Evolutionary conservation across 176 grass and related monocot genomes (phyloP), one percentile per base, ranked within the genome.

Genomic region (Triticum urartu): DNA sequence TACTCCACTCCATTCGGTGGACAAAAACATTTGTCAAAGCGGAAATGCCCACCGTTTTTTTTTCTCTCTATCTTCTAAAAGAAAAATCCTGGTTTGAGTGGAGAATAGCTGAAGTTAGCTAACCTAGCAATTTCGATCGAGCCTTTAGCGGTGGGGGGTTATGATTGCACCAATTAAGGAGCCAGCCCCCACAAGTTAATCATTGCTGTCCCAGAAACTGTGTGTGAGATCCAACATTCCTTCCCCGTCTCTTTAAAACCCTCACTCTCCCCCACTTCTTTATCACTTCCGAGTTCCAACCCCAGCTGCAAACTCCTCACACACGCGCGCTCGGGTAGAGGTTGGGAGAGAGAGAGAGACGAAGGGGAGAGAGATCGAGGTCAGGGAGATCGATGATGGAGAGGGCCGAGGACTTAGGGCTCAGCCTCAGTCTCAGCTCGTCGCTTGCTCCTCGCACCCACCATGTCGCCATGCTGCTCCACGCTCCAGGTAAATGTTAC

Each of bases 161-260:
- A 91, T 91, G 89, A 91, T 91, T 88, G 78, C 89, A 85, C 86
- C 89, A 91, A 91, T 91, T 91, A 91, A 91, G 86, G 89, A 91
- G 52, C 28, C 70, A 78, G 69, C 70, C 82, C 82, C 86, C 89
- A 91, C 89, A 85, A 81, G 81, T 88, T 91, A 88, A 88, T 85
- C 82, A 88, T 88, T 85, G 86, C 77, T 91, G 82, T 88, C 86
- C 86, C 81, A 88, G 65, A 36, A 91, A 91, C 86, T 54, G 33
- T 85, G 86, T 81, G 86, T 63, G 85, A 91, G 89, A 91, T 91
- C 89, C 85, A 85, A 88, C 89, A 88, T 91, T 88, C 82, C 86
- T 85, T 77, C 71, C 69, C n/a, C 87, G 1, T 70, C 85, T 77
- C 89, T 88, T 91, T 88, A 91, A 91, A 85, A 91, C 86, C 86